Conservation (phyloP, 2,329 filamentous ascomycete genomes). For the Trichoderma cornu-damae region DNA sequence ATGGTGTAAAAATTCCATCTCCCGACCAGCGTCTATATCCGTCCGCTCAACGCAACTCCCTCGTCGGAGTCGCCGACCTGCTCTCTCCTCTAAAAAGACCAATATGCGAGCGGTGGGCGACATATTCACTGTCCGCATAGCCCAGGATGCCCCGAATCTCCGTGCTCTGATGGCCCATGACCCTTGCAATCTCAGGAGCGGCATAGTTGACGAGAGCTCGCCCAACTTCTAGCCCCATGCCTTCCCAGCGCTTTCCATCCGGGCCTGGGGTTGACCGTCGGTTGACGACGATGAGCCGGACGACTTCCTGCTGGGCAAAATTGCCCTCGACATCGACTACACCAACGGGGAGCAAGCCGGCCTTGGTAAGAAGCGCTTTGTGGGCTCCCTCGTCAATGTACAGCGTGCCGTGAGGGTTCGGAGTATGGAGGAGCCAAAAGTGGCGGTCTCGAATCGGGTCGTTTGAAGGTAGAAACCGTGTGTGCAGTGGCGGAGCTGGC, state of each 20-base stretch:
- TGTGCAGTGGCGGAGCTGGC: constrained; percentile 61
- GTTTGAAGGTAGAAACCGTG: constrained; percentile 79
- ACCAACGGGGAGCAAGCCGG: constrained; percentile 84
- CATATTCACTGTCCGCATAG: constrained; percentile 92
- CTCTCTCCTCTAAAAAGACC: constrained; percentile 61
- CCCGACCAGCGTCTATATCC: not conserved
- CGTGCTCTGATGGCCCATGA: constrained; percentile 76
- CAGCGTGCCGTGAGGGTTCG: constrained; percentile 81
- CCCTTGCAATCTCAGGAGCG: constrained; percentile 73
- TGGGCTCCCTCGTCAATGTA: constrained; percentile 92
- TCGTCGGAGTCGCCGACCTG: constrained; percentile 47
- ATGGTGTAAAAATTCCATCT: not conserved
- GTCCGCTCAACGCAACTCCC: constrained; percentile 18
- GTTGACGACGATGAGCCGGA: constrained; percentile 76
- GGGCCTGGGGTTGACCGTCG: constrained; percentile 40
- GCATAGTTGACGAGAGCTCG: constrained; percentile 90
- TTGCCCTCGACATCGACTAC: constrained; percentile 82
- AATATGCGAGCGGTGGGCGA: constrained; percentile 82
- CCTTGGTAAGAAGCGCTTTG: constrained; percentile 72
- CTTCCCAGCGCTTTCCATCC: constrained; percentile 46
- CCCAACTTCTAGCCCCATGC: constrained; percentile 66
- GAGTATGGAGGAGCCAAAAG: constrained; percentile 94
- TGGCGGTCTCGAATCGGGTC: constrained; percentile 87
- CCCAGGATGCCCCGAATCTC: constrained; percentile 78
- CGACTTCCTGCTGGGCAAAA: constrained; percentile 90